Conservation (phyloP, 2,329 filamentous ascomycete genomes). For the Phoma sp. region DNA sequence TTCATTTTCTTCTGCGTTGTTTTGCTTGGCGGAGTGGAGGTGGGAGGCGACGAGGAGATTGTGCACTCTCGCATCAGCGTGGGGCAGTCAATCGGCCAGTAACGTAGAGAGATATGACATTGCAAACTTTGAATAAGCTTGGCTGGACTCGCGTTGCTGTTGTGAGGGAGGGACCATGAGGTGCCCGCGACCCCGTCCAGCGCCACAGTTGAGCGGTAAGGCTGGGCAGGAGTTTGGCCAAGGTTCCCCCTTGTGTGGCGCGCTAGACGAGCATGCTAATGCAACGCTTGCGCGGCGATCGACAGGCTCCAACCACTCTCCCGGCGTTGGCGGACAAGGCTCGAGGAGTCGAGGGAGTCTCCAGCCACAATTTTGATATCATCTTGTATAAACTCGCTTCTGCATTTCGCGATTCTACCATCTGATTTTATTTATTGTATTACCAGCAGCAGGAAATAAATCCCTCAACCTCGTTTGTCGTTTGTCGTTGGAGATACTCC, state of each 20-base stretch:
- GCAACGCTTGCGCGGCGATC: slow-evolving; percentile 1
- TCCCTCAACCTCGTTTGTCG: too few species aligned
- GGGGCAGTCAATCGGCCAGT: neutral
- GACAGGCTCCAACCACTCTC: slow-evolving; percentile 9
- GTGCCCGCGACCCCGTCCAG: slow-evolving; percentile 1
- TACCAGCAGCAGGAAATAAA: too few species aligned
- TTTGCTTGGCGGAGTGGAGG: slow-evolving; percentile 4
- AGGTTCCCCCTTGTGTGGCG: slow-evolving; percentile 11
- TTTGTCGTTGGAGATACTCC: too few species aligned
- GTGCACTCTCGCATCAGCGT: neutral
- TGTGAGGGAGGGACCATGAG: neutral
- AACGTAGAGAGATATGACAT: neutral
- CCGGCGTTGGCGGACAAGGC: neutral
- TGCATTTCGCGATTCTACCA: too few species aligned
- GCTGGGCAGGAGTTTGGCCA: neutral
- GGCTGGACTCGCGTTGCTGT: neutral
- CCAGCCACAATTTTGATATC: neutral
- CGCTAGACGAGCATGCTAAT: slow-evolving; percentile 9
- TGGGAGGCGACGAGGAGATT: neutral
- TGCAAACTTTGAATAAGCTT: neutral
- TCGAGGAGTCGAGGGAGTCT: neutral
- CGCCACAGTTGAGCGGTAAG: slow-evolving; percentile 4
- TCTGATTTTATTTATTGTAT: too few species aligned
- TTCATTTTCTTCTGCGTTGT: slow-evolving; percentile 16
- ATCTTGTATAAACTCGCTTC: too few species aligned